Evolutionary conservation across 2,329 filamentous ascomycete genomes (phyloP).

Genomic region (Botrytis byssoidea): DNA sequence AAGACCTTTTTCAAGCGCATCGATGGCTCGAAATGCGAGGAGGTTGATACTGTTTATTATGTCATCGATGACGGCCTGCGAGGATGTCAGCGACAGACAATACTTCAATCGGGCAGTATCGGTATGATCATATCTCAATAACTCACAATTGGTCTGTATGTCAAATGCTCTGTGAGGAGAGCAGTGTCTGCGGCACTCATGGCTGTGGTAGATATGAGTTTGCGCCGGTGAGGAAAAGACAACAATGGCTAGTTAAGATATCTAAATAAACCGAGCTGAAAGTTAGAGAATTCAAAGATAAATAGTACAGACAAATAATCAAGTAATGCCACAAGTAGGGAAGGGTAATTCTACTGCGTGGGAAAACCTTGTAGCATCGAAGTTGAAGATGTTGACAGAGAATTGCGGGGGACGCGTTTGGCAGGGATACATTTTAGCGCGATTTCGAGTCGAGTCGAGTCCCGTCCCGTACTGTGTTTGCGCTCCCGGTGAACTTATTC

Average conservation of each 20-base stretch:
- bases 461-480: neutral
- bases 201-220: neutral
- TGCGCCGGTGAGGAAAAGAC: neutral
- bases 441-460: neutral
- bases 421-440: conserved; percentile 7
- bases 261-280: neutral
- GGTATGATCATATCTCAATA: conserved; percentile 25
- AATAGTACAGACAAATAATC: neutral
- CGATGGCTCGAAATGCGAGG: conserved; percentile 84
- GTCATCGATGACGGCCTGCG: conserved; percentile 88
- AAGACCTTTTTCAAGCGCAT: conserved; percentile 81
- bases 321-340: neutral
- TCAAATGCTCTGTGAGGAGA: conserved; percentile 91
- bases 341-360: neutral
- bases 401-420: conserved; percentile 19
- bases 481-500: neutral
- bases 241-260: too few species aligned
- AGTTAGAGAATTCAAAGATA: neutral
- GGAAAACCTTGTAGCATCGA: neutral
- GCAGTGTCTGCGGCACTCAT: conserved; percentile 47
- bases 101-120: neutral
- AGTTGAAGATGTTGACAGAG: conserved; percentile 9
- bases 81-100: conserved; percentile 21
- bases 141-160: conserved; percentile 86
- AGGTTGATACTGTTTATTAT: conserved; percentile 97